Evolutionary conservation across 306 rosid genomes (phyloP).

Genomic region (Elaeagnus macrophylla): DNA sequence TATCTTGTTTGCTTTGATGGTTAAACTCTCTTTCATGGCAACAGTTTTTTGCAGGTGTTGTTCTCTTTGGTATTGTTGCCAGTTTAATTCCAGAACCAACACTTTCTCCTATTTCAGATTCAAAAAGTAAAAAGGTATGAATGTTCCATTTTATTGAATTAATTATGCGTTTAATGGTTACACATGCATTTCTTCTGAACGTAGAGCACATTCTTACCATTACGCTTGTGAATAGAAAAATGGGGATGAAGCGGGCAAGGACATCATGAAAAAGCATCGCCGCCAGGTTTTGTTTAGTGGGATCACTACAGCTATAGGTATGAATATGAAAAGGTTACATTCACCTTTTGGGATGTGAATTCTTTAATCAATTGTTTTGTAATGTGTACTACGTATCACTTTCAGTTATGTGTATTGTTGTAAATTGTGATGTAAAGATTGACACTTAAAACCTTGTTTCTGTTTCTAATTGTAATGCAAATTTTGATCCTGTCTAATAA

Average conservation of each 20-base stretch:
- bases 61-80: conserved; percentile 73
- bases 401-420: too few relatives aligned
- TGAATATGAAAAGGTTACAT: conserved; percentile 18
- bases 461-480: background rate
- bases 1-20: conserved; percentile 15
- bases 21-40: conserved; percentile 15
- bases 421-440: too few relatives aligned
- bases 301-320: conserved; percentile 85
- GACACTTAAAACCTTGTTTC: background rate
- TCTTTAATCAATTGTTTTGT: background rate
- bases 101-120: conserved; percentile 52
- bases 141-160: conserved; percentile 10
- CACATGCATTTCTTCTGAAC: conserved; percentile 12
- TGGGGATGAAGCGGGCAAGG: conserved; percentile 78
- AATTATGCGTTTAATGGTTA: conserved; percentile 16
- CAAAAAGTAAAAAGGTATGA: conserved; percentile 57
- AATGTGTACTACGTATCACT: too few relatives aligned
- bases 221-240: conserved; percentile 49
- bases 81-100: conserved; percentile 87
- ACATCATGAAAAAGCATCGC: conserved; percentile 77
- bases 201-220: conserved; percentile 27
- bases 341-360: conserved; percentile 15
- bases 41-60: conserved; percentile 90
- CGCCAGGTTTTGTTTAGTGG: conserved; percentile 90
- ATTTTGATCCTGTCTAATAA: background rate